Conservation (phyloP, 2,329 filamentous ascomycete genomes). For the Fusarium hostae region DNA sequence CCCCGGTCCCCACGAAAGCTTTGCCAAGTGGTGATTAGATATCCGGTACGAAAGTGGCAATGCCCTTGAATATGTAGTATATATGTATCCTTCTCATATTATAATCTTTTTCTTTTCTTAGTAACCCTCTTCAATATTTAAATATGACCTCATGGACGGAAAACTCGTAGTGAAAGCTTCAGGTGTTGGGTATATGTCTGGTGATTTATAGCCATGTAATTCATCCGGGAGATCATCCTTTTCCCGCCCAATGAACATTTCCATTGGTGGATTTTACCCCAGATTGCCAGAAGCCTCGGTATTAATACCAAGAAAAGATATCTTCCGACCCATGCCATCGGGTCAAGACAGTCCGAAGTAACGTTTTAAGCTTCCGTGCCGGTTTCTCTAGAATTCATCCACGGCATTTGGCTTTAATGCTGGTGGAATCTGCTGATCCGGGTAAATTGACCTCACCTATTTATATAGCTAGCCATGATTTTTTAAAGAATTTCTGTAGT, state of each 20-base stretch:
- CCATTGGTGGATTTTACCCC: slow-evolving; percentile 10
- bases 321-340: neutral
- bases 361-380: slow-evolving; percentile 8
- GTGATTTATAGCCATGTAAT: neutral
- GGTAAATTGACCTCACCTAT: neutral
- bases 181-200: neutral
- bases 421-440: neutral
- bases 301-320: neutral
- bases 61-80: neutral
- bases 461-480: neutral
- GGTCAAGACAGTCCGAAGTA: neutral
- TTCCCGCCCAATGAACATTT: too few relatives aligned
- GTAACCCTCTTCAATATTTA: neutral
- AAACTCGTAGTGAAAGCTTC: too few relatives aligned
- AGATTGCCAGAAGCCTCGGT: neutral
- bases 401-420: neutral
- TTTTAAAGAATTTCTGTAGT: fast-evolving
- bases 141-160: too few relatives aligned
- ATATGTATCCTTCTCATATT: neutral
- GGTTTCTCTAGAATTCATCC: neutral
- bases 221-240: neutral
- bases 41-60: neutral
- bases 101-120: fast-evolving
- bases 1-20: neutral
- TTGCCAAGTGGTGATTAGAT: neutral